Evolutionary conservation across 148 eudicot species (phyloP), one percentile per base, ranked within the genome.

Genomic region (Salicornia ramosissima): DNA sequence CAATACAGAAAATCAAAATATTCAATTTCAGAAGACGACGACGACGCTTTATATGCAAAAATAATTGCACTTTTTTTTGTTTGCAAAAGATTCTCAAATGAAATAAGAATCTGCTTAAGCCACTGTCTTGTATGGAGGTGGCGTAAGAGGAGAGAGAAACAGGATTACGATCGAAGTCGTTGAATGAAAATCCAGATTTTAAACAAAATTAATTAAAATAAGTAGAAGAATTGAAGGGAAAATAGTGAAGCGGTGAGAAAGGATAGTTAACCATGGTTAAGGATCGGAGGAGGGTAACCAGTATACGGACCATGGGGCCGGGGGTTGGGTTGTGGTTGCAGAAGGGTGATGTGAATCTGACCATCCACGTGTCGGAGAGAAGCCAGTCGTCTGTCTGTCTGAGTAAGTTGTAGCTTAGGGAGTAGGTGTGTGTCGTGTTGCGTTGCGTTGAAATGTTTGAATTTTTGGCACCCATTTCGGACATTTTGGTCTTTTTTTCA

Each of bases 301-400:
- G 13, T 22, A 12, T 24, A n/a, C 4, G 54, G 2, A 9, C 0
- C n/a, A 19, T 21, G 4, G 53, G 53, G 19, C 15, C 6, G 54
- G 18, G 10, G 10, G 45, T 9, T 46, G 26, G 22, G 56, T 55
- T 13, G 31, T 2, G 33, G 5, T 25, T 24, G 59, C 34, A 13
- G 21, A 3, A 16, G 9, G 16, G 36, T 19, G 12, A 31, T 57
- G 16, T 0, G 61, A 57, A 57, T 61, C 62, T 42, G 70, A 64
- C 71, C 80, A 71, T 59, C 61, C 76, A 74, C 73, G 76, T 71
- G 74, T 49, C 62, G 6, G 52, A 21, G 19, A 13, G 26, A 26
- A 68, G 76, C 13, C 6, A 43, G 33, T n/a, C n/a, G n/a, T n/a
- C n/a, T n/a, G n/a, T n/a, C n/a, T n/a, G n/a, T n/a, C n/a, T n/a